These are phyloP conservation scores for Cunninghamia lanceolata DNA, from an alignment of 75 land plant species.

Conservation along the genomic window DNA sequence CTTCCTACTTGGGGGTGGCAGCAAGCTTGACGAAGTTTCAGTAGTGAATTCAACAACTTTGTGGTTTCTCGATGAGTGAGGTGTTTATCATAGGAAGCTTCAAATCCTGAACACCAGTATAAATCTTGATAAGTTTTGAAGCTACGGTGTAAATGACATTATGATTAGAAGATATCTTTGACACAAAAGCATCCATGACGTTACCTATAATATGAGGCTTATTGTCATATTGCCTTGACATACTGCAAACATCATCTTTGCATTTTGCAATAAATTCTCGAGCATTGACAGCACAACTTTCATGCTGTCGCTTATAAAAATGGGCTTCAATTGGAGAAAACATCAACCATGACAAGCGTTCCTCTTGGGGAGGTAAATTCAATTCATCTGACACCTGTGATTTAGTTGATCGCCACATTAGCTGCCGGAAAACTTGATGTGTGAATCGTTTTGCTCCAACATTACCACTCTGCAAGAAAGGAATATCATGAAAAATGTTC, in stretches of 20 bases:
- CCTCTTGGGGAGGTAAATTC: conserved; percentile 91
- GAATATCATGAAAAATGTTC: background rate
- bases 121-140: conserved; percentile 4
- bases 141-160: background rate
- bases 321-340: conserved; percentile 94
- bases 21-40: conserved; percentile 97
- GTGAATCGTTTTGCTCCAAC: conserved; percentile 62
- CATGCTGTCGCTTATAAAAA: conserved; percentile 94
- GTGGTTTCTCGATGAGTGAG: conserved; percentile 75
- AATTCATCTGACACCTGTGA: conserved; percentile 77
- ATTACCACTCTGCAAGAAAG: conserved; percentile 58
- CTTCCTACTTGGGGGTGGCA: conserved; percentile 99
- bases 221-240: conserved; percentile 7
- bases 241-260: conserved; percentile 33
- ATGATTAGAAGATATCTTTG: background rate
- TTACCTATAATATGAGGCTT: background rate
- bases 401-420: conserved; percentile 99
- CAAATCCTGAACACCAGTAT: conserved; percentile 21
- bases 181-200: background rate
- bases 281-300: conserved; percentile 74
- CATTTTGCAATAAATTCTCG: conserved; percentile 64
- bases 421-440: conserved; percentile 68
- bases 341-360: conserved; percentile 73
- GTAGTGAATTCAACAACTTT: conserved; percentile 71
- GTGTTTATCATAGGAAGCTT: conserved; percentile 26